Evolutionary conservation across 176 grass and related monocot species (phyloP).

Genomic region (Aegilops bicornis): DNA sequence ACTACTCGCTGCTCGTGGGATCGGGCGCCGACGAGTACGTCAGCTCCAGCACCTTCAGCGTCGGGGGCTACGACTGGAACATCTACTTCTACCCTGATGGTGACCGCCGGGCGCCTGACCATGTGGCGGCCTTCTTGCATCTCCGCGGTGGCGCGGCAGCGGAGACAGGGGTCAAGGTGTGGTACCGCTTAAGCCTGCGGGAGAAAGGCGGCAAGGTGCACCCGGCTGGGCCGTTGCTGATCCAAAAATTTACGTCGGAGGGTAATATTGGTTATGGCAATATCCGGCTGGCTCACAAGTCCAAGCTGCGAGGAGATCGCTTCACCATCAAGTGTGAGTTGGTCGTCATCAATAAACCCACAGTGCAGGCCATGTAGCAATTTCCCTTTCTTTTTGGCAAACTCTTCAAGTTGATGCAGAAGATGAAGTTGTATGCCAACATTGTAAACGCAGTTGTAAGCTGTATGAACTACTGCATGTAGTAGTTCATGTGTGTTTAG

Average conservation of each 20-base stretch:
- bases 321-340: neutral
- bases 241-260: neutral
- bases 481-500: too few relatives aligned
- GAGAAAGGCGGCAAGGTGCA: neutral
- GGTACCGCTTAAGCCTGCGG: slow-evolving; percentile 9
- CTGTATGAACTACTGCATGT: too few relatives aligned
- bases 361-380: neutral
- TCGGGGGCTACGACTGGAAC: slow-evolving; percentile 31
- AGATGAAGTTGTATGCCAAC: too few relatives aligned
- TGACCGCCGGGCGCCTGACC: neutral
- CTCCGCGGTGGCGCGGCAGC: neutral
- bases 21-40: slow-evolving; percentile 25
- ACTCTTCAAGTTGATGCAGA: too few relatives aligned
- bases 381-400: too few relatives aligned
- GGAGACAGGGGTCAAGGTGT: neutral
- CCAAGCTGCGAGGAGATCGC: neutral
- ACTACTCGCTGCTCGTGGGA: slow-evolving; percentile 25
- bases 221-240: neutral
- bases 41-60: slow-evolving; percentile 30
- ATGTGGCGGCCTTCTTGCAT: slow-evolving; percentile 17
- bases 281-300: too few relatives aligned
- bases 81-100: slow-evolving; percentile 32
- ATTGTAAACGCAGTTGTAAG: too few relatives aligned
- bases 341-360: neutral
- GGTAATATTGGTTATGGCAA: too few relatives aligned